Base-by-base conservation (phyloP, 139 green algal genomes). In the Asterochloris sp. region DNA sequence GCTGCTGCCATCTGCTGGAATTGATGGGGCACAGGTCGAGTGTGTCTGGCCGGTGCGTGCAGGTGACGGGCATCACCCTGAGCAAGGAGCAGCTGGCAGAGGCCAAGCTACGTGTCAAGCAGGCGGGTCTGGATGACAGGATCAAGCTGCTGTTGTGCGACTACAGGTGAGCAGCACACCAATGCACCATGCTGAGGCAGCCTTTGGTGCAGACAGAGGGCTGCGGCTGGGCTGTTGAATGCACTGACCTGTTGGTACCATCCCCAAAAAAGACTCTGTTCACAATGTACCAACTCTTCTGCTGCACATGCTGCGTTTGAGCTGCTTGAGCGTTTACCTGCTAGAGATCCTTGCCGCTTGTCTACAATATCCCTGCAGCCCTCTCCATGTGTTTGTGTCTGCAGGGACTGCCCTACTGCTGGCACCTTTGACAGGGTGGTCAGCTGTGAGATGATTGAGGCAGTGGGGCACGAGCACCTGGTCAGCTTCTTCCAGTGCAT, bases 371-470 rank as follows among this genome's bases (percentile, higher is more conserved):
- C 4, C 4, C 23, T 28, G 73, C 73, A 17, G 62, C n/a, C 14
- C 23, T 27, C 19, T 76, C 19, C 47, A 24, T 78, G 23, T 69
- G 2, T 69, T 28, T 68, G 75, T 24, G 75, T 13, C 83, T 92
- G 92, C 85, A 88, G 92, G 26, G 79, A 92, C 61, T 87, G 71
- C 69, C 82, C 84, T 29, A 92, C 88, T n/a, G 85, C 78, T 27
- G 89, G 89, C 21, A 89, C 73, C 11, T 98, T 93, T 78, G 95
- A 98, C 84, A 86, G 87, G 77, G 93, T 98, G 81, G 87, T 98
- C 11, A 94, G 87, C 73, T 96, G 95, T 81, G 96, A 99, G 89
- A 99, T 99, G 96, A 97, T 99, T 62, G 96, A 99, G 90, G 96
- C 96, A 0, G 96, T 99, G 68, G 96, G 96, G 12, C 95, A 99